Conservation (phyloP, 2,329 filamentous ascomycete species). For the Zasmidium citrigriseum region DNA sequence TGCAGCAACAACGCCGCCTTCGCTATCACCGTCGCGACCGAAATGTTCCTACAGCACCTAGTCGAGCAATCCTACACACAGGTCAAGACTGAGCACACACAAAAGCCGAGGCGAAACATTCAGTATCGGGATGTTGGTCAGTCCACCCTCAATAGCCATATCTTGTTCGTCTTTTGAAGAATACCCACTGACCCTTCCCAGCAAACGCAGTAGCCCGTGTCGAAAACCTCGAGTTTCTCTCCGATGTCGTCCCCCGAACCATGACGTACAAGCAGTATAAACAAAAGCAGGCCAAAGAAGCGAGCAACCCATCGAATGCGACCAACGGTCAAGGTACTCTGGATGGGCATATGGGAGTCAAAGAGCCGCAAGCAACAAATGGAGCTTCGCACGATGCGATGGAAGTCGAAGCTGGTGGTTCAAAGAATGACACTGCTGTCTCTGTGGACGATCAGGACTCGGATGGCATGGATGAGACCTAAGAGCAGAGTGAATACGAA, state of each 20-base stretch:
- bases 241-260: conserved; percentile 87
- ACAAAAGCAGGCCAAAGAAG: conserved; percentile 46
- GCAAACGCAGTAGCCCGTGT: conserved; percentile 82
- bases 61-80: conserved; percentile 82
- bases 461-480: not conserved
- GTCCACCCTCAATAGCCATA: no score
- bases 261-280: conserved; percentile 78
- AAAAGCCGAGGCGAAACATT: conserved; percentile 88
- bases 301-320: conserved; percentile 12
- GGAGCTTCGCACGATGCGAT: conserved; percentile 24
- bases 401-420: conserved; percentile 21
- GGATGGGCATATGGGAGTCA: conserved; percentile 19
- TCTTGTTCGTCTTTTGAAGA: no score
- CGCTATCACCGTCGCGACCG: conserved; percentile 87
- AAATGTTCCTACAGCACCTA: conserved; percentile 94
- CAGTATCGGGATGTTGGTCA: conserved; percentile 92
- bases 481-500: not conserved
- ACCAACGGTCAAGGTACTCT: conserved; percentile 16
- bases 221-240: conserved; percentile 92
- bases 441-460: not conserved
- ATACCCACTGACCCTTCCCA: conserved; percentile 38
- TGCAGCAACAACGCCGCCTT: conserved; percentile 95
- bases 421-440: not conserved
- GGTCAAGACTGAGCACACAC: conserved; percentile 71
- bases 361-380: conserved; percentile 25